Evolutionary conservation across 2,329 filamentous ascomycete species (phyloP), one percentile per base, ranked within the genome.

Genomic region (Fusarium austroafricanum): DNA sequence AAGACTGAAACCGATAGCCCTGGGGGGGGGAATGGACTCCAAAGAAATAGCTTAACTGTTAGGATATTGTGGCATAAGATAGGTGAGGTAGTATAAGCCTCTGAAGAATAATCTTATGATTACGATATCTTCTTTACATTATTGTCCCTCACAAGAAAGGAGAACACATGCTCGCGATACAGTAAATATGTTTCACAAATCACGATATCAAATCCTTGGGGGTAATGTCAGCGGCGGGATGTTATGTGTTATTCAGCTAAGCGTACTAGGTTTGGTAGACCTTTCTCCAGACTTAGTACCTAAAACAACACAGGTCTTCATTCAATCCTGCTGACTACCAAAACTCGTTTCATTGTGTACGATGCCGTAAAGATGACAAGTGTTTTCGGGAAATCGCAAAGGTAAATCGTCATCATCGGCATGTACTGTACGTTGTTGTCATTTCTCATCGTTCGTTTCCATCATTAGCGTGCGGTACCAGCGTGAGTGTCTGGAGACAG

Each of bases 281-380:
- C 20, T 42, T n/a, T 21, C 40, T 8, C 26, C 14, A 39, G 40
- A 40, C 33, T 37, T 5, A 26, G 23, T 26, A 26, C 26, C 26
- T 26, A 26, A 38, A 20, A n/a, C 14, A 20, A 18, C 10, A 39
- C 20, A 33, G 15, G 53, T 21, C 42, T 23, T 49, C 42, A 23
- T 20, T 37, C 21, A 26, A 15, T 21, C 45, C 33, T 59, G 26
- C 28, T 39, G 23, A 21, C 52, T 39, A 31, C 50, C 55, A 61
- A 66, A 66, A 56, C 49, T 59, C 26, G 35, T 26, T 40, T 50
- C 38, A 31, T 51, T 62, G 18, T 26, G 37, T 46, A 58, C 45
- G 35, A 59, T 65, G 33, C 56, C 47, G 20, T 35, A n/a, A 33
- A 62, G 38, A 35, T 53, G 62, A 59, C 51, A 55, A 39, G 45